phyloP scores from a whole-genome alignment of 2,329 filamentous ascomycete species.

The Metarhizium anisopliae region DNA sequence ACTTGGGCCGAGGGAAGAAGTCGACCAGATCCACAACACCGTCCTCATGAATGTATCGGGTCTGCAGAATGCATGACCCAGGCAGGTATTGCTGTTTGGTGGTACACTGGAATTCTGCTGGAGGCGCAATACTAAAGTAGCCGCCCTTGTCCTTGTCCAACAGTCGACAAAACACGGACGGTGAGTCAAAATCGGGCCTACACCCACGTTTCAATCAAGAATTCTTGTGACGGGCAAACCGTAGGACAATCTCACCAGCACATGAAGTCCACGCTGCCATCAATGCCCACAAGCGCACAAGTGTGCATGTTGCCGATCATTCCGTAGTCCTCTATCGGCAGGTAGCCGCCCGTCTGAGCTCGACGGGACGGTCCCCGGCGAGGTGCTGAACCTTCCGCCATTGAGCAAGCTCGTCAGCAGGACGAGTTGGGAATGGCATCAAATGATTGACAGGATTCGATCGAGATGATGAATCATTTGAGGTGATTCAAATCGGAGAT shows the following conservation, averaged over 20 bases:
- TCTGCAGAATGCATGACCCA: constrained; percentile 66
- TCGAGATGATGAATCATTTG: background rate
- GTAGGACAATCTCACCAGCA: constrained; percentile 47
- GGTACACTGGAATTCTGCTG: constrained; percentile 42
- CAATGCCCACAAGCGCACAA: constrained; percentile 64
- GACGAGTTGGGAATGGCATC: background rate
- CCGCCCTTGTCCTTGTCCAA: constrained; percentile 68
- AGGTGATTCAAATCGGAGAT: background rate
- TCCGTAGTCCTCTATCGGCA: constrained; percentile 67
- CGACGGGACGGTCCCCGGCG: constrained; percentile 23
- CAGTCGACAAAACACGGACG: constrained; percentile 64
- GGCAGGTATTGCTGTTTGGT: constrained; percentile 73
- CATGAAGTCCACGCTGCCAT: constrained; percentile 69
- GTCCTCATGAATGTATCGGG: constrained; percentile 67
- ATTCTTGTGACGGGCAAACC: background rate
- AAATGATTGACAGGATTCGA: background rate
- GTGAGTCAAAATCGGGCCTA: constrained; percentile 72
- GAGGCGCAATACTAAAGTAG: constrained; percentile 59
- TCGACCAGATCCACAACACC: constrained; percentile 66
- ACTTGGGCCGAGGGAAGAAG: constrained; percentile 65
- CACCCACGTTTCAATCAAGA: background rate
- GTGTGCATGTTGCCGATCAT: constrained; percentile 76
- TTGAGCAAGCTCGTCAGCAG: constrained; percentile 8
- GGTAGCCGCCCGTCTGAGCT: constrained; percentile 36
- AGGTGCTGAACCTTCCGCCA: constrained; percentile 24